Percentiles rank a stretch among this genome's conserved stretches.
Evolutionary conservation across 2,329 filamentous ascomycete species (phyloP).

Genomic region (Claviceps sp.): DNA sequence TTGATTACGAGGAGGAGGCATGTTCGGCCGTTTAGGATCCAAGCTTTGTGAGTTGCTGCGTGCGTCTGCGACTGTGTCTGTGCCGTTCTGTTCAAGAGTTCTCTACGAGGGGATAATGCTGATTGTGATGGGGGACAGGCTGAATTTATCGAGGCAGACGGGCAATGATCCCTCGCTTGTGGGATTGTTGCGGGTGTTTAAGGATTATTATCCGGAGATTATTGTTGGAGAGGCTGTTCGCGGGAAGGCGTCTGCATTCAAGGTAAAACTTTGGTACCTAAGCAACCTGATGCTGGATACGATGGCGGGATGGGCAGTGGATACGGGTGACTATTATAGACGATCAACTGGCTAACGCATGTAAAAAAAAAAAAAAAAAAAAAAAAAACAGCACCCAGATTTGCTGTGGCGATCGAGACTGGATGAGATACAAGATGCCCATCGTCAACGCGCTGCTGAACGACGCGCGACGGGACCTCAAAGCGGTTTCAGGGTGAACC

Average conservation of each 20-base stretch:
- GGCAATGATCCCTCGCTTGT: slow-evolving; percentile 63
- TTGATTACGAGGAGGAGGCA: slow-evolving; percentile 69
- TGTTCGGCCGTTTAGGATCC: slow-evolving; percentile 72
- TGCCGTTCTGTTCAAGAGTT: too few species aligned
- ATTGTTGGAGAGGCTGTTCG: slow-evolving; percentile 57
- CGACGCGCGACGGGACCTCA: slow-evolving; percentile 21
- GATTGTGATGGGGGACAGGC: slow-evolving; percentile 20
- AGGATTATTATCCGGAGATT: slow-evolving; percentile 83
- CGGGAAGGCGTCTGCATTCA: slow-evolving; percentile 48
- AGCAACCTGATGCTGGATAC: background rate
- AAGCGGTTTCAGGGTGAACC: slow-evolving; percentile 49
- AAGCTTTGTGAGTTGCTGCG: slow-evolving; percentile 44
- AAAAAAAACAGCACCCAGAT: slow-evolving; percentile 48
- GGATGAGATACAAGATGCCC: slow-evolving; percentile 49
- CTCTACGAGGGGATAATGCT: background rate
- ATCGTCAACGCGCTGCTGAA: slow-evolving; percentile 33
- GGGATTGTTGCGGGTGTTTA: slow-evolving; percentile 68
- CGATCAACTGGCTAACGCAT: slow-evolving; percentile 2
- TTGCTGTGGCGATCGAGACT: slow-evolving; percentile 58
- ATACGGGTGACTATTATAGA: too few species aligned
- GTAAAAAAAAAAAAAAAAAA: slow-evolving; percentile 13
- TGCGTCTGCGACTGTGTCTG: background rate
- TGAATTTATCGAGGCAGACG: slow-evolving; percentile 43
- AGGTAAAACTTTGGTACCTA: slow-evolving; percentile 22
- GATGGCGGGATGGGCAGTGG: background rate